These are phyloP conservation scores for Mycena rebaudengoi DNA, from an alignment of 768 basidiomycete genomes.

Conservation along the genomic window DNA sequence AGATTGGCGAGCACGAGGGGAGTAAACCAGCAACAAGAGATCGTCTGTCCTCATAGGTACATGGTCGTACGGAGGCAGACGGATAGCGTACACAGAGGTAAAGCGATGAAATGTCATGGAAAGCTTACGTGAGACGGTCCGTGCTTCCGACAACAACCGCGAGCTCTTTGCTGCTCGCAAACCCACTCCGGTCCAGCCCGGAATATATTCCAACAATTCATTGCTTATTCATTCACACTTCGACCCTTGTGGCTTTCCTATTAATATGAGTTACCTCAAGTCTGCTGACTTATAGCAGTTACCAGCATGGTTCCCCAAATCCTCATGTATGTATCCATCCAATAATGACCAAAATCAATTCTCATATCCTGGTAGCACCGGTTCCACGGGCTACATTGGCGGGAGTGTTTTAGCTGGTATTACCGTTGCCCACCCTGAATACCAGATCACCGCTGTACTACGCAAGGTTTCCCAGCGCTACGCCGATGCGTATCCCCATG, in stretches of 20 bases:
- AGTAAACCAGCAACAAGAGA: too few relatives aligned
- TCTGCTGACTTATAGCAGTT: neutral
- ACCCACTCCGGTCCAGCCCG: too few relatives aligned
- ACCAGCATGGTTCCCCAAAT: slow-evolving; percentile 4
- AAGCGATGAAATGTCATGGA: too few relatives aligned
- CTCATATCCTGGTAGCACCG: neutral
- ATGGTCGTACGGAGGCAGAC: too few relatives aligned
- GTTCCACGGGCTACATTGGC: slow-evolving; percentile 17
- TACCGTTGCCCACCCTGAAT: slow-evolving; percentile 15
- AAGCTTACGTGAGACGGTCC: too few relatives aligned
- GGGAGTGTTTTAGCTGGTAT: slow-evolving; percentile 18
- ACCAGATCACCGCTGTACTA: slow-evolving; percentile 13
- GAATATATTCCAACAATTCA: too few relatives aligned
- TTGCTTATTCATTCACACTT: too few relatives aligned
- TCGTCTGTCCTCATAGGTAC: too few relatives aligned
- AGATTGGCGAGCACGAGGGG: too few relatives aligned
- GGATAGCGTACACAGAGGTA: too few relatives aligned
- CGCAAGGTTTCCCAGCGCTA: slow-evolving; percentile 15
- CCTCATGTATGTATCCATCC: neutral
- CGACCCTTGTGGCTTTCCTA: slow-evolving; percentile 22
- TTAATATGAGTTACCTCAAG: neutral
- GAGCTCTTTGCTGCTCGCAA: too few relatives aligned
- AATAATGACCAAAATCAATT: neutral
- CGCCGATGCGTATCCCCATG: slow-evolving; percentile 12
- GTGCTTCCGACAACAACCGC: too few relatives aligned